phyloP scores from a whole-genome alignment of 495 filamentous ascomycete genomes.

The Aspergillus heteromorphus region DNA sequence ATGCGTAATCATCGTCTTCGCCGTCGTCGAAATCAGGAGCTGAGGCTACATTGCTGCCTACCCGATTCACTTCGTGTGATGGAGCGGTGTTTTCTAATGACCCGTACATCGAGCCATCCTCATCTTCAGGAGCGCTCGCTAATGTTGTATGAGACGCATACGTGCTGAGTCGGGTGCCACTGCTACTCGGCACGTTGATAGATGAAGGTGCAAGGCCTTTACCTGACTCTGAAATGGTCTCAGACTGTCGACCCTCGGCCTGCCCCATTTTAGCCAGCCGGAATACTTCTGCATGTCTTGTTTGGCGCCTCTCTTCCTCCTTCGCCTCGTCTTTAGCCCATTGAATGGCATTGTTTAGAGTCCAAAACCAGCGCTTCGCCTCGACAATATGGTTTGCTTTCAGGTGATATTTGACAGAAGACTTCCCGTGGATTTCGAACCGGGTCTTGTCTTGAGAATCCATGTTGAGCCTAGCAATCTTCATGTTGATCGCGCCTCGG shows the following conservation, averaged over 20 bases:
- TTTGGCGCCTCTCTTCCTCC: slow-evolving; percentile 72
- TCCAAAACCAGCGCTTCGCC: slow-evolving; percentile 78
- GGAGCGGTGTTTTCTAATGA: slow-evolving; percentile 54
- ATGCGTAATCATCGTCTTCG: slow-evolving; percentile 76
- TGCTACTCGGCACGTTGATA: slow-evolving; percentile 28
- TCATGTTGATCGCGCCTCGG: slow-evolving; percentile 97
- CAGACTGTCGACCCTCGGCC: slow-evolving; percentile 33
- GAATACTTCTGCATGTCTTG: slow-evolving; percentile 67
- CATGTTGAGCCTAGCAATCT: slow-evolving; percentile 90
- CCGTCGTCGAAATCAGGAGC: slow-evolving; percentile 60
- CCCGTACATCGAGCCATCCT: slow-evolving; percentile 52
- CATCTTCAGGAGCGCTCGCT: slow-evolving; percentile 41
- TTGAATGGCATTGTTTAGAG: slow-evolving; percentile 96
- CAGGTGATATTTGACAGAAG: slow-evolving; percentile 96
- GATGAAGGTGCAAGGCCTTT: slow-evolving; percentile 36
- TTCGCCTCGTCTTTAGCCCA: slow-evolving; percentile 96
- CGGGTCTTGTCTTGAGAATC: slow-evolving; percentile 93
- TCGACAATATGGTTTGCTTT: slow-evolving; percentile 85
- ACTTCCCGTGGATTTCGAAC: slow-evolving; percentile 96
- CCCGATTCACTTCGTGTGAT: slow-evolving; percentile 45
- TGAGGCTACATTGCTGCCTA: slow-evolving; percentile 41
- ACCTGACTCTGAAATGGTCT: slow-evolving; percentile 30
- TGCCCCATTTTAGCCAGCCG: slow-evolving; percentile 68
- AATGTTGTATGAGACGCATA: slow-evolving; percentile 48
- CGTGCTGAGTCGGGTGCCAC: slow-evolving; percentile 37